These are phyloP conservation scores for Onygena corvina DNA, from an alignment of 2,329 filamentous ascomycete species.

Conservation along the genomic window DNA sequence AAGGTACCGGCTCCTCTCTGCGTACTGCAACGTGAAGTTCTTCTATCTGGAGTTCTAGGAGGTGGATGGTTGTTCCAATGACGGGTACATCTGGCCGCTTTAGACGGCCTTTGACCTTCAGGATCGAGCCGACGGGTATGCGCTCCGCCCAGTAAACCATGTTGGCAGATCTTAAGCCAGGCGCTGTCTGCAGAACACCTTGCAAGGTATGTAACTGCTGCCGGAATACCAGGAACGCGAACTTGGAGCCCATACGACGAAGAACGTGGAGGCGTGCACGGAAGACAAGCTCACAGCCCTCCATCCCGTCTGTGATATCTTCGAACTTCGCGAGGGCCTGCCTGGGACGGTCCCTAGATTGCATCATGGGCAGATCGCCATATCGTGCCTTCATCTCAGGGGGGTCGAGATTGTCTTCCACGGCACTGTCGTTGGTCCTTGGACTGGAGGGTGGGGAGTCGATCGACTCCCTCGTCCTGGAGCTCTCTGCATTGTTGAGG, in stretches of 20 bases:
- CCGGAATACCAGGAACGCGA: conserved; percentile 76
- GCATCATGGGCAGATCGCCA: conserved; percentile 46
- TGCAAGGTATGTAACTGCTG: conserved; percentile 76
- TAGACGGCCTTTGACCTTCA: conserved; percentile 62
- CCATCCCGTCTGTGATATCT: conserved; percentile 40
- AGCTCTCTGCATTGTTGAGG: conserved; percentile 27
- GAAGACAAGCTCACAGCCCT: conserved; percentile 53
- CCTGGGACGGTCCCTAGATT: conserved; percentile 42
- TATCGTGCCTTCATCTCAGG: conserved; percentile 48
- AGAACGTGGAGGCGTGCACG: conserved; percentile 65
- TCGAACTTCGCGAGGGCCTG: conserved; percentile 40
- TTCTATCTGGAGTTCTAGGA: conserved; percentile 62
- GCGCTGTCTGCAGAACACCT: conserved; percentile 56
- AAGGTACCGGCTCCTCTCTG: conserved; percentile 51
- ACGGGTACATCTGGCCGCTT: conserved; percentile 63
- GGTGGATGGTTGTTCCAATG: conserved; percentile 61
- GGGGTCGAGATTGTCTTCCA: conserved; percentile 32
- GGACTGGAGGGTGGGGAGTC: background rate
- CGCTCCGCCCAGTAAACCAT: conserved; percentile 85
- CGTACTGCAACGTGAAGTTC: conserved; percentile 51
- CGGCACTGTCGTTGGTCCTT: background rate
- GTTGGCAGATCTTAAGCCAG: conserved; percentile 52
- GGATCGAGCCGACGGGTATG: conserved; percentile 63
- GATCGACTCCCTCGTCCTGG: conserved; percentile 21
- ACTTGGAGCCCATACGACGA: conserved; percentile 65